phyloP scores from a whole-genome alignment of 345 rosid genomes.

The Arabidopsis suecica region DNA sequence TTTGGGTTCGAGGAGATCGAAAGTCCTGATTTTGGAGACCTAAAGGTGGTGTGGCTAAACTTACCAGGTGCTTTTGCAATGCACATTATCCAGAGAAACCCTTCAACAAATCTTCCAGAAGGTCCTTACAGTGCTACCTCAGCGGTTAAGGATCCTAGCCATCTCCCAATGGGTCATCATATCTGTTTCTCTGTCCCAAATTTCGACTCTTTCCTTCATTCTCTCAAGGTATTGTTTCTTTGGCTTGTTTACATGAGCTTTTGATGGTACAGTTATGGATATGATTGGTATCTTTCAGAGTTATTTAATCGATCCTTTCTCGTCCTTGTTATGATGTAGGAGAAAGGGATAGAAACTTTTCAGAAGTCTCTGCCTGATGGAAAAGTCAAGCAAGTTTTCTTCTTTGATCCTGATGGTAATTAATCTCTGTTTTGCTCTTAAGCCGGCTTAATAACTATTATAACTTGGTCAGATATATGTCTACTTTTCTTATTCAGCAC shows the following conservation, averaged over 20 bases:
- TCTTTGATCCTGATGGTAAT: constrained; percentile 95
- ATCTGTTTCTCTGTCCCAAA: constrained; percentile 80
- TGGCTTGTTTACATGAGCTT: constrained; percentile 4
- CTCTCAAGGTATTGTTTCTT: constrained; percentile 62
- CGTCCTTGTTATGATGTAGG: constrained; percentile 54
- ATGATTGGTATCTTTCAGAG: not conserved
- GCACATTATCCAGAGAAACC: constrained; percentile 79
- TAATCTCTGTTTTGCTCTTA: not conserved
- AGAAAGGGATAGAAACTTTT: constrained; percentile 74
- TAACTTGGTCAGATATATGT: not conserved
- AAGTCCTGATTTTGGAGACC: constrained; percentile 67
- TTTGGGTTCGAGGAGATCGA: constrained; percentile 86
- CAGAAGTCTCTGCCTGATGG: constrained; percentile 70
- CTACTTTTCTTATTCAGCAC: constrained; percentile 1
- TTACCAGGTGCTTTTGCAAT: constrained; percentile 63
- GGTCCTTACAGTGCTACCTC: constrained; percentile 78
- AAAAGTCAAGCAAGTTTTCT: constrained; percentile 82
- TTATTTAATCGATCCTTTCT: not conserved
- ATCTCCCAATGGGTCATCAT: constrained; percentile 83
- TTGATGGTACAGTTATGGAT: not conserved
- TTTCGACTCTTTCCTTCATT: constrained; percentile 65
- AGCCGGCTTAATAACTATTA: not conserved
- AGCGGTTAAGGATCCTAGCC: constrained; percentile 64
- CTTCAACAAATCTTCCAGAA: constrained; percentile 76
- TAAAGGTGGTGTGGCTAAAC: constrained; percentile 85